phyloP scores from a whole-genome alignment of 1,284 basidiomycete species.

The Ustilago trichophora region DNA sequence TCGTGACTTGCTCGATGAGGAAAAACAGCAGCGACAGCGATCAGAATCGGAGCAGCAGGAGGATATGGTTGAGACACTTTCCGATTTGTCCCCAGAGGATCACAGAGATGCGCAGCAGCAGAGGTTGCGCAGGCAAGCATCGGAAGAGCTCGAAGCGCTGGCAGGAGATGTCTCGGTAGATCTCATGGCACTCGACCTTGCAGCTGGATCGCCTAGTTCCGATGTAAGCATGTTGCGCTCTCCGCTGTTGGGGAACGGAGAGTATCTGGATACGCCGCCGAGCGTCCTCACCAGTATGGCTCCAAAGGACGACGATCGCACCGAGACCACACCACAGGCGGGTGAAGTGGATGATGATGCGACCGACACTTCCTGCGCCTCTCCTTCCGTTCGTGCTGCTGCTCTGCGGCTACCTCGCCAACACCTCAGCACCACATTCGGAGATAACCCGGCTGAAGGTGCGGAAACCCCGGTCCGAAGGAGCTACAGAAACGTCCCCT shows the following conservation, averaged over 20 bases:
- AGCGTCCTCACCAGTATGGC: neutral
- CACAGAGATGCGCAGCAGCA: neutral
- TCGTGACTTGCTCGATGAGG: constrained; percentile 14
- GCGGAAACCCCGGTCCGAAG: constrained; percentile 15
- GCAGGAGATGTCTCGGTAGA: constrained; percentile 28
- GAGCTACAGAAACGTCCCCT: constrained; percentile 12
- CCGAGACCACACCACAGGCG: neutral
- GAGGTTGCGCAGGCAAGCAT: constrained; percentile 10
- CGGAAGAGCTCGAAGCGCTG: constrained; percentile 29
- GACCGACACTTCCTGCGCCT: constrained; percentile 19
- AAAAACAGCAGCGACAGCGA: neutral
- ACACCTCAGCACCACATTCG: neutral
- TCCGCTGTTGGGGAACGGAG: constrained; percentile 12
- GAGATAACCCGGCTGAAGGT: neutral
- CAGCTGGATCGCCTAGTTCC: constrained; percentile 17
- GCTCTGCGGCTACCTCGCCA: constrained; percentile 12
- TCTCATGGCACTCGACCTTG: constrained; percentile 38
- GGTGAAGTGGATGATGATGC: constrained; percentile 10
- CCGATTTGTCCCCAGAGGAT: too few relatives aligned
- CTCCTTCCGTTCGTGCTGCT: constrained; percentile 31
- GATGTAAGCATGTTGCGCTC: constrained; percentile 26
- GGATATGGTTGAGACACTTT: too few relatives aligned
- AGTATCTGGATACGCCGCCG: constrained; percentile 16
- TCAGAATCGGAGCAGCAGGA: neutral
- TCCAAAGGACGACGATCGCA: neutral